These are phyloP conservation scores for Xylaria sp. DNA, from an alignment of 2,329 filamentous ascomycete species.

Conservation along the genomic window DNA sequence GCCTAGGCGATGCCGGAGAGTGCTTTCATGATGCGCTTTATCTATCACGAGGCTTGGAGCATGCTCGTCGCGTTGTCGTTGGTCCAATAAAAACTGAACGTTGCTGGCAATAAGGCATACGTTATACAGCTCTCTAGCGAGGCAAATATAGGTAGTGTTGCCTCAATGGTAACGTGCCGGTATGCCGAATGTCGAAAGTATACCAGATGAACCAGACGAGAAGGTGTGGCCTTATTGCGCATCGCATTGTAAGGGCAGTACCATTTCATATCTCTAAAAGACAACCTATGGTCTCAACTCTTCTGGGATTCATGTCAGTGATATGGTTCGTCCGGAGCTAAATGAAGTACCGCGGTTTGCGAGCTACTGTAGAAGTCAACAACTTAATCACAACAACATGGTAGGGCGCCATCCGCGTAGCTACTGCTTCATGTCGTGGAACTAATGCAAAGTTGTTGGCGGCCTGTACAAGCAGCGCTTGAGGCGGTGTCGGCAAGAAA, in stretches of 20 bases:
- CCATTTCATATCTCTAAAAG: neutral
- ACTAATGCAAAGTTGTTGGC: slow-evolving; percentile 33
- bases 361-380: neutral
- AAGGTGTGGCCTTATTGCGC: neutral
- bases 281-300: neutral
- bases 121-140: slow-evolving; percentile 35
- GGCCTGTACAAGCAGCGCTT: slow-evolving; percentile 37
- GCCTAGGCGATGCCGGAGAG: slow-evolving; percentile 33
- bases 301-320: neutral
- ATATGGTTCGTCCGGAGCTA: neutral
- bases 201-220: neutral
- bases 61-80: slow-evolving; percentile 34
- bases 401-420: slow-evolving; percentile 31
- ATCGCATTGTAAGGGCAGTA: neutral
- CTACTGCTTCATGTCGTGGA: slow-evolving; percentile 33
- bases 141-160: slow-evolving; percentile 33
- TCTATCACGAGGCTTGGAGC: slow-evolving; percentile 37
- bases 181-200: slow-evolving; percentile 33
- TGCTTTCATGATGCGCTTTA: slow-evolving; percentile 32
- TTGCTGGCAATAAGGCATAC: slow-evolving; percentile 36
- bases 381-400: neutral
- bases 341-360: neutral
- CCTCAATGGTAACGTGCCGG: slow-evolving; percentile 31
- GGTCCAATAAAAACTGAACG: slow-evolving; percentile 32
- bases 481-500: slow-evolving; percentile 32